Evolutionary conservation across 192 early-diverging fungal genomes (phyloP).

Genomic region (Coemansia brasiliensis): DNA sequence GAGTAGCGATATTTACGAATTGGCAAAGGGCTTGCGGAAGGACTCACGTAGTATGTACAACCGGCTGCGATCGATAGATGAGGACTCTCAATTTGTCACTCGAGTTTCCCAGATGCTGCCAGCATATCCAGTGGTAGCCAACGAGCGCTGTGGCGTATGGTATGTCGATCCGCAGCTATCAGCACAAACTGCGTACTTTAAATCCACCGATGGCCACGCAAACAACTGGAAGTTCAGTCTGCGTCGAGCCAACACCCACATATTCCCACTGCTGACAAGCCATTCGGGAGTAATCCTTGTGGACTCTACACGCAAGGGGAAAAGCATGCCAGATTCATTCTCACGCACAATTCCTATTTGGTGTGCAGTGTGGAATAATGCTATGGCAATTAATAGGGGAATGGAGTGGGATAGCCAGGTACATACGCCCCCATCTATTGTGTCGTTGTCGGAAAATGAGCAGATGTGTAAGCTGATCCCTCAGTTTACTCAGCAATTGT

Average conservation of each 20-base stretch:
- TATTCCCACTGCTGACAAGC: constrained; percentile 59
- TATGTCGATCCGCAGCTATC: constrained; percentile 71
- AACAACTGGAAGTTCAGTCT: constrained; percentile 84
- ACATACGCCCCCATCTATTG: constrained; percentile 62
- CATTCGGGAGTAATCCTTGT: constrained; percentile 76
- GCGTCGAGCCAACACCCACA: constrained; percentile 74
- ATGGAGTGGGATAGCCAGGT: constrained; percentile 61
- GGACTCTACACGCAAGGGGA: constrained; percentile 84
- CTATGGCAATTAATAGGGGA: constrained; percentile 23
- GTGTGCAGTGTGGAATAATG: constrained; percentile 76
- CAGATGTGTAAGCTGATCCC: constrained; percentile 65
- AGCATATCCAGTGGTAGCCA: constrained; percentile 67
- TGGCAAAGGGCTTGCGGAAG: constrained; percentile 14
- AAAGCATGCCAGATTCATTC: constrained; percentile 79
- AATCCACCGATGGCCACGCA: constrained; percentile 92
- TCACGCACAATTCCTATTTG: constrained; percentile 89
- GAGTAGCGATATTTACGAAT: constrained; percentile 8
- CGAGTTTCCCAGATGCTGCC: constrained; percentile 59
- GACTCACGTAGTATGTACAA: constrained; percentile 62
- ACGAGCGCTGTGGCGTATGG: constrained; percentile 88
- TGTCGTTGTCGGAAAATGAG: constrained; percentile 69
- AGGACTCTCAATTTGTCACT: constrained; percentile 73
- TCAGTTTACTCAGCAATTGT: constrained; percentile 59
- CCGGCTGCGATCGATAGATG: constrained; percentile 73
- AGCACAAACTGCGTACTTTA: constrained; percentile 78